phyloP scores from a whole-genome alignment of 2,329 filamentous ascomycete genomes.

The Ciborinia camelliae region DNA sequence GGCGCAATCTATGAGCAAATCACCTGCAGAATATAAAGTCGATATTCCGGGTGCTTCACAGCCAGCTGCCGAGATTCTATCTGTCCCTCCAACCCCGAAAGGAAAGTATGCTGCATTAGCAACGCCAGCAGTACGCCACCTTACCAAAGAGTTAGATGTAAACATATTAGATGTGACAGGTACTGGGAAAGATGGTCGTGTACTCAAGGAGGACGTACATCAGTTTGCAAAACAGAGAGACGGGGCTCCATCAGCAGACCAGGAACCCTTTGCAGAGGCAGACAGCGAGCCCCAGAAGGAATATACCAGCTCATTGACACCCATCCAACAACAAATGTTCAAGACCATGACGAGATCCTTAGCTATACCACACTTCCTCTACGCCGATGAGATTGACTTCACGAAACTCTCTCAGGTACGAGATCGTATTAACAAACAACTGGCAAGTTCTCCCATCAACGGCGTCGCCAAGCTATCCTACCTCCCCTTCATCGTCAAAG shows the following conservation, averaged over 20 bases:
- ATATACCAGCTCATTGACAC: constrained; percentile 65
- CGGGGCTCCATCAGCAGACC: constrained; percentile 34
- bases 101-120: constrained; percentile 73
- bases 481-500: constrained; percentile 94
- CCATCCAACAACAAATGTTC: constrained; percentile 90
- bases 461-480: constrained; percentile 71
- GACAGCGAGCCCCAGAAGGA: constrained; percentile 55
- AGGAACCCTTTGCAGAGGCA: constrained; percentile 22
- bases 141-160: constrained; percentile 75
- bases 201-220: constrained; percentile 88
- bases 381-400: constrained; percentile 85
- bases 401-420: constrained; percentile 70
- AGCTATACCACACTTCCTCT: constrained; percentile 90
- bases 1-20: constrained; percentile 6
- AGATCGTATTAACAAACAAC: constrained; percentile 66
- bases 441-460: constrained; percentile 40
- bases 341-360: constrained; percentile 94
- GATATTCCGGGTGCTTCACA: constrained; percentile 9
- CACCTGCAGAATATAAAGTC: not conserved
- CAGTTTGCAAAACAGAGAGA: constrained; percentile 59
- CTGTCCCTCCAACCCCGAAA: constrained; percentile 12
- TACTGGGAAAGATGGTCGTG: constrained; percentile 85
- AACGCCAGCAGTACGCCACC: constrained; percentile 86
- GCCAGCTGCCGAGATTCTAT: not conserved
- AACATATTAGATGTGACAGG: constrained; percentile 76